Evolutionary conservation across 2,329 filamentous ascomycete genomes (phyloP).

Genomic region (Neobulgaria alba): DNA sequence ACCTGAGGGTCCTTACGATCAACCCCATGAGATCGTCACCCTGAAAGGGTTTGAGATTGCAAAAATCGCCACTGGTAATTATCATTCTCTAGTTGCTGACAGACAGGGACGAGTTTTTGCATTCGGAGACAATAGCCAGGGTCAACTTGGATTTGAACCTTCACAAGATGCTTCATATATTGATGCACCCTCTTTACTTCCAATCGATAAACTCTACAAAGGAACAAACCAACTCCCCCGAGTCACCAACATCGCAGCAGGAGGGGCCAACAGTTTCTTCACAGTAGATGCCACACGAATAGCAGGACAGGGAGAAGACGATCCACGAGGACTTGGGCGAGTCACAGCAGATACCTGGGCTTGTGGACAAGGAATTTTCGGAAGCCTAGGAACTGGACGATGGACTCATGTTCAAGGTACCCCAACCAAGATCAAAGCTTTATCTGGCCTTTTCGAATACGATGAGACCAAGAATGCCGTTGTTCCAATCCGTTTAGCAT

Average conservation of each 20-base stretch:
- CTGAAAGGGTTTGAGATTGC: constrained; percentile 63
- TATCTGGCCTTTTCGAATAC: constrained; percentile 81
- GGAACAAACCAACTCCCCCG: constrained; percentile 53
- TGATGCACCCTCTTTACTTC: constrained; percentile 62
- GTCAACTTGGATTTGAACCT: constrained; percentile 81
- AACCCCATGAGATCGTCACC: constrained; percentile 68
- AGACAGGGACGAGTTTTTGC: constrained; percentile 68
- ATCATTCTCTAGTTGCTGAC: constrained; percentile 75
- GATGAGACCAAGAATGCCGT: constrained; percentile 62
- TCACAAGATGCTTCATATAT: constrained; percentile 51
- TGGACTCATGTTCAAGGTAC: constrained; percentile 81
- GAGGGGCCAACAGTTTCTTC: constrained; percentile 81
- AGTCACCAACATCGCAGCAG: constrained; percentile 74
- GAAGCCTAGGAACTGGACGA: constrained; percentile 72
- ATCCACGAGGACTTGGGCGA: constrained; percentile 36
- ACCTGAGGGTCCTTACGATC: constrained; percentile 69
- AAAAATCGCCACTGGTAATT: constrained; percentile 75
- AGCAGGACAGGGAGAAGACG: constrained; percentile 36
- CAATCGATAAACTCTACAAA: constrained; percentile 64
- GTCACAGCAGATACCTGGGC: constrained; percentile 75
- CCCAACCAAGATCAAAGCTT: constrained; percentile 70
- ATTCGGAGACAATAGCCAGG: constrained; percentile 85
- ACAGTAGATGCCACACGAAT: constrained; percentile 66
- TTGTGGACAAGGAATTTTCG: constrained; percentile 78
- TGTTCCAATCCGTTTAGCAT: constrained; percentile 68